Conservation (phyloP, 371 early-diverging fungal genomes). For the Mucor irregularis region DNA sequence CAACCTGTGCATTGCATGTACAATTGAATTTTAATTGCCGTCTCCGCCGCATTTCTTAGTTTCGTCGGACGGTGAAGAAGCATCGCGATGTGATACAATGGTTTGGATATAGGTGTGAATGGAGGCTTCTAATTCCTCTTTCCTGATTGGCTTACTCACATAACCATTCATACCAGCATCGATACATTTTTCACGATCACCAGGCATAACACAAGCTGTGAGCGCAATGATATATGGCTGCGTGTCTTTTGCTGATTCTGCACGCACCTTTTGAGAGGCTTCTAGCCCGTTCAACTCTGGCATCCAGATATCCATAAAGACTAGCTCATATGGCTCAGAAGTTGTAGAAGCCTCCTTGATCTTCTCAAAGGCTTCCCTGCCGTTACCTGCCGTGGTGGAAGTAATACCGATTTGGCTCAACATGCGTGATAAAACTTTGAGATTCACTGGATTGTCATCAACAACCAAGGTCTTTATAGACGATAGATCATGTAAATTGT, state of each 20-base stretch:
- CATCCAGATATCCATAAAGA: conserved; percentile 63
- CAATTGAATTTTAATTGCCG: too few relatives aligned
- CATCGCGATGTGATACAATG: too few relatives aligned
- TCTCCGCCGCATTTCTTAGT: too few relatives aligned
- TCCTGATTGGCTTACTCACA: conserved; percentile 46
- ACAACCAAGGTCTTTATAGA: conserved; percentile 42
- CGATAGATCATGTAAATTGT: neutral
- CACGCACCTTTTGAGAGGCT: conserved; percentile 44
- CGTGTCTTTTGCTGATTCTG: conserved; percentile 20
- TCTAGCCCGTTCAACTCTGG: conserved; percentile 58
- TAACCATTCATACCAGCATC: conserved; percentile 44
- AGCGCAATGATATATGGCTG: conserved; percentile 56
- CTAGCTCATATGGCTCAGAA: conserved; percentile 33
- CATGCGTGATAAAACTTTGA: conserved; percentile 50
- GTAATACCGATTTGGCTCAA: conserved; percentile 19
- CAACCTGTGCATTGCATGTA: conserved; percentile 1
- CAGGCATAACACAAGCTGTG: conserved; percentile 59
- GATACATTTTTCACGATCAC: conserved; percentile 53
- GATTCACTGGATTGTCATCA: conserved; percentile 58
- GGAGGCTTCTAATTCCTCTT: conserved; percentile 45
- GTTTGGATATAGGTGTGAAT: conserved; percentile 26
- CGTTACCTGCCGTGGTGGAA: conserved; percentile 36
- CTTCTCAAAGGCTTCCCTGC: conserved; percentile 43
- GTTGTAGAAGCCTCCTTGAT: conserved; percentile 14
- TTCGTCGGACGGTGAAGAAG: too few relatives aligned